These are phyloP conservation scores for Elongisporangium prolatum DNA, from an alignment of 352 stramenopile genomes.

Conservation along the genomic window DNA sequence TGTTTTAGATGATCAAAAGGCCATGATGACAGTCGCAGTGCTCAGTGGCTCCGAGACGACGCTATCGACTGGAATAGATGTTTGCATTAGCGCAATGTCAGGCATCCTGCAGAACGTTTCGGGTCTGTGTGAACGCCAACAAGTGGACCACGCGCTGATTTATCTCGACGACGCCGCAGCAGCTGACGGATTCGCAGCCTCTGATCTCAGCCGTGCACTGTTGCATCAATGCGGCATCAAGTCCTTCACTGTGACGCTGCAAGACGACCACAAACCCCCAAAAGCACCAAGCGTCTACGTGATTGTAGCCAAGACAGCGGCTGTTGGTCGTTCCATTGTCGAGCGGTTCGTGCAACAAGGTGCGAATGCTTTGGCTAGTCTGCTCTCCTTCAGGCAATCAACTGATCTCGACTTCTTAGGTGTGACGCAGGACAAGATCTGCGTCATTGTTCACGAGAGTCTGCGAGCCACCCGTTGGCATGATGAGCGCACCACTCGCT, in stretches of 20 bases:
- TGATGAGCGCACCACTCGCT: slow-evolving; percentile 3
- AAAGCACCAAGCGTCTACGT: slow-evolving; percentile 5
- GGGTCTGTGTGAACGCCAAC: slow-evolving; percentile 10
- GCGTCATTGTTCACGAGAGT: slow-evolving; percentile 39
- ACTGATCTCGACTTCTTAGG: not conserved
- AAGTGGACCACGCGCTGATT: slow-evolving; percentile 9
- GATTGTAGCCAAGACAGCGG: slow-evolving; percentile 15
- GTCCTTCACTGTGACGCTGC: slow-evolving; percentile 5
- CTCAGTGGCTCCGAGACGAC: slow-evolving; percentile 15
- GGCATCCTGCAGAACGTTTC: slow-evolving; percentile 22
- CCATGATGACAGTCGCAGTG: slow-evolving; percentile 4
- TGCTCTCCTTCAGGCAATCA: not conserved
- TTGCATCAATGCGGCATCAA: slow-evolving; percentile 33
- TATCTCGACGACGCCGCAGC: slow-evolving; percentile 3
- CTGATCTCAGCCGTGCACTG: slow-evolving; percentile 4
- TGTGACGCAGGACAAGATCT: slow-evolving; percentile 16
- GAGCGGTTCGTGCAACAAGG: slow-evolving; percentile 18
- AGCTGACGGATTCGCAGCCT: not conserved
- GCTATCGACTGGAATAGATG: slow-evolving; percentile 13
- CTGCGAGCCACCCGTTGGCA: slow-evolving; percentile 1
- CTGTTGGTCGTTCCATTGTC: slow-evolving; percentile 6
- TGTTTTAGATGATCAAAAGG: not conserved
- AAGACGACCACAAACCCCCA: not conserved
- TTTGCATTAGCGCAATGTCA: slow-evolving; percentile 32
- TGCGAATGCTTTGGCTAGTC: slow-evolving; percentile 7